A percentile compares a stretch with the other conserved stretches of the same genome.
These are phyloP conservation scores for Picochlorum sp. DNA, from an alignment of 139 green algal genomes.

Conservation along the genomic window DNA sequence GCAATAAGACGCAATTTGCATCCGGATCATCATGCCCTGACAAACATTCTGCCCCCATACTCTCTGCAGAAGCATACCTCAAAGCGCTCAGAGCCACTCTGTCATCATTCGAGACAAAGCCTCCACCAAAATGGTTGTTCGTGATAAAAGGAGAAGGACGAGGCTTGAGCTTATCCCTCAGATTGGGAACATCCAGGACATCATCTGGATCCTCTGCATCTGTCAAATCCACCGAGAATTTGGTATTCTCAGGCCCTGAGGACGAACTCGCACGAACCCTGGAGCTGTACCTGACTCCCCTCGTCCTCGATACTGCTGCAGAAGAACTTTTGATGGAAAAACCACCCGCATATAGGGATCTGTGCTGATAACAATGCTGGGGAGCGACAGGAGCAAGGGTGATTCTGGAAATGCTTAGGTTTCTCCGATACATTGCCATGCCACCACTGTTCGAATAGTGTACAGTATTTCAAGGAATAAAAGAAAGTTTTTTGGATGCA, in stretches of 20 bases:
- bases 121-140: constrained; percentile 74
- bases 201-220: constrained; percentile 26
- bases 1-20: constrained; percentile 51
- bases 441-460: no score
- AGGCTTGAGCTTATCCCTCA: constrained; percentile 34
- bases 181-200: constrained; percentile 48
- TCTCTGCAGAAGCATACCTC: constrained; percentile 60
- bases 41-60: constrained; percentile 20
- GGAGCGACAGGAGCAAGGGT: no score
- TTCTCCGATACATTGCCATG: no score
- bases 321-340: no score
- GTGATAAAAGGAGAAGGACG: constrained; percentile 27
- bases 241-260: constrained; percentile 3
- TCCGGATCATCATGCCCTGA: neutral
- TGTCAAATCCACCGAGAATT: constrained; percentile 17
- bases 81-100: constrained; percentile 70
- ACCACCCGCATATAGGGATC: no score
- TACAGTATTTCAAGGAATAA: no score
- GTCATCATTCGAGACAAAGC: constrained; percentile 75
- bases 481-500: no score
- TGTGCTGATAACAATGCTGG: no score
- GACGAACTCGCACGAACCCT: no score
- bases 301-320: no score
- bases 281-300: no score
- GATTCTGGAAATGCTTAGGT: no score